These are phyloP conservation scores for Solanum medicagineum DNA, from an alignment of 257 asterid species.

Conservation along the genomic window DNA sequence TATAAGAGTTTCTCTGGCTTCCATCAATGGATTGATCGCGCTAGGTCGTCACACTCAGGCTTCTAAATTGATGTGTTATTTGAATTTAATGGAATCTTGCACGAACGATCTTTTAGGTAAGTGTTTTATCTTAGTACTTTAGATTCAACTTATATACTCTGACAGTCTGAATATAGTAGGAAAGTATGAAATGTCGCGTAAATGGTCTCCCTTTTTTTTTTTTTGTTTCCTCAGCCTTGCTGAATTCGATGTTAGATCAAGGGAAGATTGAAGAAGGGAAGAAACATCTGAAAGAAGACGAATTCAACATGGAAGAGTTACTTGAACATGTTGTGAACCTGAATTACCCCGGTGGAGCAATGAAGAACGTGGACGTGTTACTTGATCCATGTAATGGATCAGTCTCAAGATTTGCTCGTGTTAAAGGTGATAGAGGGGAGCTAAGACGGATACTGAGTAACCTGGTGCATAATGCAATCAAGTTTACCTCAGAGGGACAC, in stretches of 20 bases:
- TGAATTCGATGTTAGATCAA: constrained; percentile 56
- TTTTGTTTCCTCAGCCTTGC: constrained; percentile 18
- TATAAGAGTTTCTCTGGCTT: constrained; percentile 56
- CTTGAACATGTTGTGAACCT: constrained; percentile 64
- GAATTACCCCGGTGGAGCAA: constrained; percentile 39
- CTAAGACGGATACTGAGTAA: constrained; percentile 61
- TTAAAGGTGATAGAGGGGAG: constrained; percentile 53
- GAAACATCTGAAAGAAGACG: constrained; percentile 51
- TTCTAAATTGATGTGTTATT: constrained; percentile 20
- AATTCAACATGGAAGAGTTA: constrained; percentile 36
- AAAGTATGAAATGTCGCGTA: background rate
- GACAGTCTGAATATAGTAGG: background rate
- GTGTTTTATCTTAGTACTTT: background rate
- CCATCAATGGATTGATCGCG: constrained; percentile 37
- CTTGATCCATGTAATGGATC: constrained; percentile 56
- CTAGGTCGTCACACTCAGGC: constrained; percentile 20
- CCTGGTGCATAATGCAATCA: constrained; percentile 63
- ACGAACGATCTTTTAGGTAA: constrained; percentile 38
- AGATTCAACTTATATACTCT: background rate
- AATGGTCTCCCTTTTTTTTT: background rate
- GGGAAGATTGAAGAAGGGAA: constrained; percentile 58
- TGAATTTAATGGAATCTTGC: constrained; percentile 34
- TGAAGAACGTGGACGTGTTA: constrained; percentile 59
- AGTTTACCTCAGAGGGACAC: constrained; percentile 61
- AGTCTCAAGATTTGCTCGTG: constrained; percentile 13